Conservation (phyloP, 2,329 filamentous ascomycete species). For the Grosmannia huntii region DNA sequence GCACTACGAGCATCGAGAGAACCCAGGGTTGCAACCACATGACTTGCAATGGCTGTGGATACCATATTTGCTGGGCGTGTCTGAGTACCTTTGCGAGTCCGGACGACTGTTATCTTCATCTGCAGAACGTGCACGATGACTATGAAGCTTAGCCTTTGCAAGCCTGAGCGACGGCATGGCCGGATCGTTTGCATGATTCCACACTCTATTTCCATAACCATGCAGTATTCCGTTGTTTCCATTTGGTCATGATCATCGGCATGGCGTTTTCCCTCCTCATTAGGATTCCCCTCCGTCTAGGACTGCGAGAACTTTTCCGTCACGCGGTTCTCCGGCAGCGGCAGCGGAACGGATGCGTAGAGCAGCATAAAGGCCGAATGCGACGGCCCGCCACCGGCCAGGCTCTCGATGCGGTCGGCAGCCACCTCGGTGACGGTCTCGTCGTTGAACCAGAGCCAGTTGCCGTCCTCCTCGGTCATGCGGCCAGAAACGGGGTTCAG, state of each 20-base stretch:
- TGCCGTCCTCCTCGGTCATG: conserved; percentile 70
- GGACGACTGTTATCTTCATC: background rate
- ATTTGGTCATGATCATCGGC: background rate
- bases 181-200: background rate
- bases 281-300: background rate
- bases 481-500: conserved; percentile 67
- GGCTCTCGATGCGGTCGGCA: conserved; percentile 76
- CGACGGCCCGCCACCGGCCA: conserved; percentile 80
- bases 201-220: background rate
- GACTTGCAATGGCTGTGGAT: background rate
- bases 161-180: background rate
- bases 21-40: conserved; percentile 4
- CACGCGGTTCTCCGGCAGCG: conserved; percentile 31
- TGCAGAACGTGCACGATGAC: background rate
- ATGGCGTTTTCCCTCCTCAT: background rate
- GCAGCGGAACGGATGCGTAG: conserved; percentile 62
- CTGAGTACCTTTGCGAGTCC: background rate
- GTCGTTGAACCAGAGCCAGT: conserved; percentile 99
- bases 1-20: conserved; percentile 1
- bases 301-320: conserved; percentile 9
- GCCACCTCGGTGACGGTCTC: conserved; percentile 92
- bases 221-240: background rate
- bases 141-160: too few species aligned
- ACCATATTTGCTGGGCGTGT: conserved; percentile 6
- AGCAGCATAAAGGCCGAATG: conserved; percentile 73